Evolutionary conservation across 768 basidiomycete genomes (phyloP).

Genomic region (Udeniomyces megalosporus): DNA sequence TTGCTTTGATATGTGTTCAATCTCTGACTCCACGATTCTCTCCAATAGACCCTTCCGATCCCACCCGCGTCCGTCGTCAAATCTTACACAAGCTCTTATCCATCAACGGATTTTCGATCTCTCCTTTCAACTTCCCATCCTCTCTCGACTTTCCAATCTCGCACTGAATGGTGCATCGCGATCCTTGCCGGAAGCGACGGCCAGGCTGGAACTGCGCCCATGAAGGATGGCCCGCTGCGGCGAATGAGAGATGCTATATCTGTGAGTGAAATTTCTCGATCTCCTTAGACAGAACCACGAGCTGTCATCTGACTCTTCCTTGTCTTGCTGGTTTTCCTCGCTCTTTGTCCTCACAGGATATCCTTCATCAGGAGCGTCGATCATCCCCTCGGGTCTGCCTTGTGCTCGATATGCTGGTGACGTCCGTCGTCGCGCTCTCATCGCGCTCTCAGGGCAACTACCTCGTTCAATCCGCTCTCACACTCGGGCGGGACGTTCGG

Average conservation of each 20-base stretch:
- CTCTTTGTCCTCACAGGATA: neutral
- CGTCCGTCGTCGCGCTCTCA: neutral
- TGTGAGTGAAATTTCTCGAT: neutral
- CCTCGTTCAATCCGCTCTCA: neutral
- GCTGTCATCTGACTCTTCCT: neutral
- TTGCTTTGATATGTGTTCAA: too few species aligned
- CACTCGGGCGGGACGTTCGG: neutral
- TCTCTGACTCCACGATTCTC: too few species aligned
- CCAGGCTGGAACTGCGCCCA: neutral
- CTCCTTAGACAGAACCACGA: neutral
- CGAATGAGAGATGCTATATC: neutral
- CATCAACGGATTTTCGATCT: too few species aligned
- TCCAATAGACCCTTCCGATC: too few species aligned
- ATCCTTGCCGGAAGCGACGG: neutral
- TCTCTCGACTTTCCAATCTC: too few species aligned
- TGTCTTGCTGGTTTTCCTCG: neutral
- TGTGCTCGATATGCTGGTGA: neutral
- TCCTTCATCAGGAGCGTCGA: neutral
- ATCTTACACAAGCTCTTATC: too few species aligned
- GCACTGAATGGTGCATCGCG: neutral
- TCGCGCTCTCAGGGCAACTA: neutral
- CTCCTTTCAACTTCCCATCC: too few species aligned
- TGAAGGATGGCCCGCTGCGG: neutral
- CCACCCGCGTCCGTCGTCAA: too few species aligned
- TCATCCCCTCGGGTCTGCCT: neutral